These are phyloP conservation scores for Pseudovirgaria hyperparasitica DNA, from an alignment of 2,329 filamentous ascomycete species.

Conservation along the genomic window DNA sequence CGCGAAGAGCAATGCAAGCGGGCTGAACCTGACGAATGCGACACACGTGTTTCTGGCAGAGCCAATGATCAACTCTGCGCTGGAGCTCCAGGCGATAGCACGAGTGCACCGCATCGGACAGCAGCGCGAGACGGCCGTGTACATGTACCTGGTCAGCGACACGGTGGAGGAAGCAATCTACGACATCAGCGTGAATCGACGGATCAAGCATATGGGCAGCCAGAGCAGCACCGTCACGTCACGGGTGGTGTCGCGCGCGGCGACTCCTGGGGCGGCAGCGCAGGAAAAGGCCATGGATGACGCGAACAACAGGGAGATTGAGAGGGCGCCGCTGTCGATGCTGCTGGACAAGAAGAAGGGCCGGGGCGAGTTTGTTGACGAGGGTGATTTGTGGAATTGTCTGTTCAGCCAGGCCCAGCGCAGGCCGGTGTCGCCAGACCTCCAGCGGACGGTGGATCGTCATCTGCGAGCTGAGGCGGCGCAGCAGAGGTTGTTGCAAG, in stretches of 20 bases:
- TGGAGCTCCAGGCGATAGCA: slow-evolving; percentile 90
- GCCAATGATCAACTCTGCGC: slow-evolving; percentile 80
- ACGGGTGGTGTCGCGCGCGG: slow-evolving; percentile 7
- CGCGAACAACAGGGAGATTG: slow-evolving; percentile 73
- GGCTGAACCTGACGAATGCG: slow-evolving; percentile 83
- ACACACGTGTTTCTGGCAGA: slow-evolving; percentile 93
- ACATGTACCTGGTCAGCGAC: slow-evolving; percentile 84
- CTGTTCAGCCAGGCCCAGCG: slow-evolving; percentile 53
- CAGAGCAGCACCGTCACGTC: slow-evolving; percentile 26
- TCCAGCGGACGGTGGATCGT: slow-evolving; percentile 34
- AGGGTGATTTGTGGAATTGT: slow-evolving; percentile 77
- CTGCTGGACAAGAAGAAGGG: slow-evolving; percentile 57
- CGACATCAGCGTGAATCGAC: slow-evolving; percentile 65
- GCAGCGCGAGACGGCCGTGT: slow-evolving; percentile 75
- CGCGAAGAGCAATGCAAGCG: slow-evolving; percentile 76
- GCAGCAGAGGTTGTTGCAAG: slow-evolving; percentile 25
- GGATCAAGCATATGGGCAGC: slow-evolving; percentile 60
- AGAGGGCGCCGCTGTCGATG: slow-evolving; percentile 56
- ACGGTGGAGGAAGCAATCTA: slow-evolving; percentile 92
- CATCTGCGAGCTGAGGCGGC: slow-evolving; percentile 44
- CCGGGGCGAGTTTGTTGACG: slow-evolving; percentile 67
- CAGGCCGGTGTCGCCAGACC: slow-evolving; percentile 14
- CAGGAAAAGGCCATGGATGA: slow-evolving; percentile 57
- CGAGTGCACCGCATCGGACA: slow-evolving; percentile 93
- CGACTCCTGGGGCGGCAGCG: slow-evolving; percentile 23